Conservation (phyloP, 1,284 basidiomycete species). For the Naganishia sp. region DNA sequence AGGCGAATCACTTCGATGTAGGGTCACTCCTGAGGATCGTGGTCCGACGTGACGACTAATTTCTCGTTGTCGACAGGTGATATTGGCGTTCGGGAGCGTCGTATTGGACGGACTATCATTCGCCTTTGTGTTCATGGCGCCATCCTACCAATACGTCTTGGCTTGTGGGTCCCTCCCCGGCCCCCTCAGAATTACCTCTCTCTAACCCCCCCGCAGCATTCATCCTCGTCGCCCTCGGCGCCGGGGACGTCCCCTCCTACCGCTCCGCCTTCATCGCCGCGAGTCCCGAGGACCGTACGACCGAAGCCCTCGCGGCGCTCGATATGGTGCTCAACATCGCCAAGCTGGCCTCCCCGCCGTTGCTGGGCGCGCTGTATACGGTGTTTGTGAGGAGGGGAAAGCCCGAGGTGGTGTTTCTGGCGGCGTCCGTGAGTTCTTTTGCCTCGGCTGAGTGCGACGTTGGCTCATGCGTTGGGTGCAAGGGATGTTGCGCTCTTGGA, state of each 20-base stretch:
- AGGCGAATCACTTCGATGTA: slow-evolving; percentile 47
- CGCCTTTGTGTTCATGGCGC: slow-evolving; percentile 39
- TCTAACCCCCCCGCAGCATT: slow-evolving; percentile 33
- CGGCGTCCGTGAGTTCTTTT: slow-evolving; percentile 40
- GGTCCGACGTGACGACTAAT: neutral
- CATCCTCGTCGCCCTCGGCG: slow-evolving; percentile 40
- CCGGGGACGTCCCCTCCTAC: slow-evolving; percentile 44
- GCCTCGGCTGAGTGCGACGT: neutral
- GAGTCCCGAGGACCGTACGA: slow-evolving; percentile 40
- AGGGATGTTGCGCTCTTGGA: slow-evolving; percentile 35
- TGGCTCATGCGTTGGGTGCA: slow-evolving; percentile 1
- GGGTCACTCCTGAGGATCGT: slow-evolving; percentile 15
- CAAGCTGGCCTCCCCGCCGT: slow-evolving; percentile 38
- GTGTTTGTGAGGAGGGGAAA: slow-evolving; percentile 40
- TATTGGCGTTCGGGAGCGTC: slow-evolving; percentile 41
- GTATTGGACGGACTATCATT: slow-evolving; percentile 39
- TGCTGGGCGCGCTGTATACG: slow-evolving; percentile 42
- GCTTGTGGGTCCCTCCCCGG: slow-evolving; percentile 32
- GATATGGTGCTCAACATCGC: slow-evolving; percentile 44
- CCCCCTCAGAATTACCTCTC: neutral
- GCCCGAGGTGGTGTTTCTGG: slow-evolving; percentile 42
- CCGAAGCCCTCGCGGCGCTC: slow-evolving; percentile 43
- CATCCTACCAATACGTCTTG: slow-evolving; percentile 39
- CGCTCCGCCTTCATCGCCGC: slow-evolving; percentile 42
- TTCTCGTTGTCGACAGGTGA: slow-evolving; percentile 33